Conservation (phyloP, 331 rosid species). For the Phaseolus coccineus region DNA sequence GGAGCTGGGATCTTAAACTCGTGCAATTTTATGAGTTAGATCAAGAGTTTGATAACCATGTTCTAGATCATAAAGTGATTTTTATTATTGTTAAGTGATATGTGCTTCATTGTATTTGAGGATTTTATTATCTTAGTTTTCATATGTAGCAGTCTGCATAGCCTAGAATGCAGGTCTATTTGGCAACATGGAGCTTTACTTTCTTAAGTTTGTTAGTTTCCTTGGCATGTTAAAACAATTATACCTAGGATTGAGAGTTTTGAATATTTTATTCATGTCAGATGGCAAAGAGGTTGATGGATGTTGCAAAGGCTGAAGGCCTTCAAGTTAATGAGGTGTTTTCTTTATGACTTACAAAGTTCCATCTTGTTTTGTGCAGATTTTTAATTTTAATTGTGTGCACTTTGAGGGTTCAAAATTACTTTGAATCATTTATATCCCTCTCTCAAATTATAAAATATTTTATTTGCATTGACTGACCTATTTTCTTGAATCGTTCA, state of each 20-base stretch:
- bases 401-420: constrained; percentile 25
- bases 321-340: constrained; percentile 88
- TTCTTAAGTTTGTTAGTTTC: constrained; percentile 38
- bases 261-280: constrained; percentile 52
- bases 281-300: constrained; percentile 93
- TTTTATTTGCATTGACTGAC: not conserved
- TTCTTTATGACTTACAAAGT: constrained; percentile 14
- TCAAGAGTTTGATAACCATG: too few species aligned
- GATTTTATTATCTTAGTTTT: not conserved
- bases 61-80: constrained; percentile 3
- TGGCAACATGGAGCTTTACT: constrained; percentile 8
- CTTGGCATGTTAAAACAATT: constrained; percentile 20
- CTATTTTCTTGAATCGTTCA: constrained; percentile 32
- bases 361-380: constrained; percentile 37
- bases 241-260: constrained; percentile 3
- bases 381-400: constrained; percentile 34
- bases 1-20: too few species aligned
- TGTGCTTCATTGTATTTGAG: not conserved
- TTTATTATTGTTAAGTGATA: not conserved
- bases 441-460: not conserved
- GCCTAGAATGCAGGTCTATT: not conserved
- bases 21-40: too few species aligned
- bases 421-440: constrained; percentile 12
- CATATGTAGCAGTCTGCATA: not conserved
- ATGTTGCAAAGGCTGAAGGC: constrained; percentile 82